A percentile compares a stretch with the other conserved stretches of the same genome.
Evolutionary conservation across 306 rosid species (phyloP).

Genomic region (Vicia faba): DNA sequence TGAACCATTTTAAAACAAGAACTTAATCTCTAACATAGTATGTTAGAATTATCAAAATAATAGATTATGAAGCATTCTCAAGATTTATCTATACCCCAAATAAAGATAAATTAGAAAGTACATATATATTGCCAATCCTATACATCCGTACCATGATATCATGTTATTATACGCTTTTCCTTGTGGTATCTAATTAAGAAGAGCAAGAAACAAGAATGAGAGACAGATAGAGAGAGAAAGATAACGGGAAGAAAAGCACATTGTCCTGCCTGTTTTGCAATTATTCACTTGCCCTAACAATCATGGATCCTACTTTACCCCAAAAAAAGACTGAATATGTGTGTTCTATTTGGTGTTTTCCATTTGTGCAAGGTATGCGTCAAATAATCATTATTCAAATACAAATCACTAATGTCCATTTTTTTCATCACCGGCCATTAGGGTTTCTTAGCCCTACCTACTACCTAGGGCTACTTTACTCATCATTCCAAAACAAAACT

Average conservation of each 20-base stretch:
- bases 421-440: slow-evolving; percentile 11
- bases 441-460: slow-evolving; percentile 36
- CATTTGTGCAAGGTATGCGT: slow-evolving; percentile 4
- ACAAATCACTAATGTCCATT: slow-evolving; percentile 8
- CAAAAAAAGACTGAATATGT: slow-evolving; percentile 32
- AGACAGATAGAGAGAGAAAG: background rate
- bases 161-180: too few species aligned
- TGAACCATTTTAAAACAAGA: too few species aligned
- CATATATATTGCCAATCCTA: too few species aligned
- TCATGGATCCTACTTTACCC: slow-evolving; percentile 24
- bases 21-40: too few species aligned
- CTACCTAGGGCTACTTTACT: background rate
- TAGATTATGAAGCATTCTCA: too few species aligned
- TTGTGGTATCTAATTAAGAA: slow-evolving; percentile 18
- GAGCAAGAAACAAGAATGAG: slow-evolving; percentile 19
- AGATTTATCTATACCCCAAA: too few species aligned
- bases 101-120: too few species aligned
- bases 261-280: slow-evolving; percentile 12
- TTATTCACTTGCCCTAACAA: slow-evolving; percentile 40
- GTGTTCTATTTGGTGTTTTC: slow-evolving; percentile 27
- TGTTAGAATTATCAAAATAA: too few species aligned
- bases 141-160: too few species aligned
- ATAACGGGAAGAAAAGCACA: background rate
- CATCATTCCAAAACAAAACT: background rate
- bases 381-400: background rate